A percentile compares a stretch with the other conserved stretches of the same genome.
phyloP scores from a whole-genome alignment of 805 yeast genomes.

The Starmera caribaea region DNA sequence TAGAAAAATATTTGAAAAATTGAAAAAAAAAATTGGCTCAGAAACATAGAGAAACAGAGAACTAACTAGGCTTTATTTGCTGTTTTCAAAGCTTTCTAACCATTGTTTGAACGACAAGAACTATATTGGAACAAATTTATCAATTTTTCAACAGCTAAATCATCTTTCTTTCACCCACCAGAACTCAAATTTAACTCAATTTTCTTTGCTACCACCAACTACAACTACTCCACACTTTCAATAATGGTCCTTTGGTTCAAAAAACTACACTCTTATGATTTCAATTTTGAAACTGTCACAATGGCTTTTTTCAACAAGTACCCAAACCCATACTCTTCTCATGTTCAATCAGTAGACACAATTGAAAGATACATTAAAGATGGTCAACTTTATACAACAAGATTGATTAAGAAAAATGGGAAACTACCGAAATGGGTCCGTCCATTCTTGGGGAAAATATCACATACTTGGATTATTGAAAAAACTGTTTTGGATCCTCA shows the following conservation, averaged over 20 bases:
- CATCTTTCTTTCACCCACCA: not conserved
- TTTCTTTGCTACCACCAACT: not conserved
- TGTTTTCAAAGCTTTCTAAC: no score
- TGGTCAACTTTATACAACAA: constrained; percentile 62
- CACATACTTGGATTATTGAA: constrained; percentile 78
- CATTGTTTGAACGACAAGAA: no score
- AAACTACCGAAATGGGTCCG: constrained; percentile 70
- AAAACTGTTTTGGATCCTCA: constrained; percentile 62
- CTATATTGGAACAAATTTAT: no score
- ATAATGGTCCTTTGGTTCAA: constrained; percentile 58
- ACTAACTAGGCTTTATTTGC: no score
- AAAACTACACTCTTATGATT: constrained; percentile 44
- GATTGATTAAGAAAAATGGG: constrained; percentile 71
- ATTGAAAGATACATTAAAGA: constrained; percentile 50
- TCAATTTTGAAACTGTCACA: constrained; percentile 64
- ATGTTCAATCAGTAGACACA: constrained; percentile 79
- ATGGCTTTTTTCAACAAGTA: constrained; percentile 69
- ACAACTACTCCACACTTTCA: not conserved
- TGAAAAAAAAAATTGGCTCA: no score
- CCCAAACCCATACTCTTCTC: constrained; percentile 72
- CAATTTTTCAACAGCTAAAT: no score
- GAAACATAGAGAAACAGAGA: no score
- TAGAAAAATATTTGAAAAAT: no score
- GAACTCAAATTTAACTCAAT: not conserved
- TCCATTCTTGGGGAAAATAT: constrained; percentile 61